Evolutionary conservation across 768 basidiomycete species (phyloP), one percentile per base, ranked within the genome.

Genomic region (Gymnopilus dilepis): DNA sequence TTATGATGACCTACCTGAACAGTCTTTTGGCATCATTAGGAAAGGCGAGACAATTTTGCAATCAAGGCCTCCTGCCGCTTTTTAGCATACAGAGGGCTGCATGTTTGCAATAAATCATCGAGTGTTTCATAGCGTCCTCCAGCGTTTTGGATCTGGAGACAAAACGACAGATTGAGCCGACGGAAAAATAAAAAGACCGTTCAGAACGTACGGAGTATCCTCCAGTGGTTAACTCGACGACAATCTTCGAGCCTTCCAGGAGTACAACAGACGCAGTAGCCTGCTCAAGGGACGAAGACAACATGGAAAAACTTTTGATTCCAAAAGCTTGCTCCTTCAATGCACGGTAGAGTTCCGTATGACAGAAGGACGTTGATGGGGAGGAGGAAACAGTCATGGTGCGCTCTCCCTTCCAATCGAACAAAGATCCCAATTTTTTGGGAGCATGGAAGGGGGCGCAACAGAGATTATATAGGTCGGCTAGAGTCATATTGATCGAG

Each of bases 261-360:
- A 87, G 72, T 4, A 79, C 82, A 43, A 90, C 80, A 22, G 74
- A 73, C 5, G 87, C 87, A 11, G 74, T 74, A 13, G 88, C 85
- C 65, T 84, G 80, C 54, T 81, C 74, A 1, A 76, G 64, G 2
- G 80, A 77, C 0, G 77, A 70, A 47, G 74, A 67, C 21, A 69
- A 66, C 50, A 87, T 67, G 3, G 77, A 74, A 65, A 80, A 89
- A 62, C 76, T 73, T 40, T 75, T 67, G 61, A 90, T 79, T 17
- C 84, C 85, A 65, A 84, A 87, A 4, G 80, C 74, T 62, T 90
- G 86, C 66, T 90, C 89, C 31, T 72, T 72, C 34, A 91, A 78
- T 24, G 85, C 82, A 22, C 78, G 75, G 21, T 73, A 73, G 19
- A 91, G 77, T 70, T 91, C 89, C 58, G 76, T 70, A 58, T 77